Evolutionary conservation across 2,329 filamentous ascomycete genomes (phyloP), one percentile per base, ranked within the genome.

Genomic region (Stenocarpella maydis): DNA sequence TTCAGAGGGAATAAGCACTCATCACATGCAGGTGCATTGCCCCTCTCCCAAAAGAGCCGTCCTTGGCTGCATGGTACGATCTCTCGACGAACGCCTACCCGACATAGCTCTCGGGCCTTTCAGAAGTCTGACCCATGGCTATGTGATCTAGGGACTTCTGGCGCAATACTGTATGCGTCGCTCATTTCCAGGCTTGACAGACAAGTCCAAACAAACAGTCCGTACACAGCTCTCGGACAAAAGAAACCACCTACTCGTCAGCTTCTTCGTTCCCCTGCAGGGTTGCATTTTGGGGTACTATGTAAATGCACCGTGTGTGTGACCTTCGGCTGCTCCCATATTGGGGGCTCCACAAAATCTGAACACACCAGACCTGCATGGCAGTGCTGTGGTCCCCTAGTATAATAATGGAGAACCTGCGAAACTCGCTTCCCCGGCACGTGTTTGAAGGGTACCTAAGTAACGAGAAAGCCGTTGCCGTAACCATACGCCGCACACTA

Each of bases 371-470:
- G 41, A n/a, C n/a, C n/a, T 45, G 31, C 39, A 63, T 19, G 21
- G 41, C 41, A 41, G 28, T 63, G 26, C 58, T 49, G 58, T 17
- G n/a, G n/a, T n/a, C n/a, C n/a, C n/a, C n/a, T n/a, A n/a, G n/a
- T 41, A 41, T 61, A 34, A 19, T 26, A 67, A 60, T 68, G 69
- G 71, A 68, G 73, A 74, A 73, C 65, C 73, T 73, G 72, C 77
- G 80, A 82, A 81, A 81, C 80, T 80, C 80, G 78, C 78, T 81
- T 80, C 69, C 72, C 72, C 76, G 75, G 77, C 78, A 79, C 71
- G 71, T 76, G 78, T 79, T 80, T 79, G 74, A 77, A 71, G 71
- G 28, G 50, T 63, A 45, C 47, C 55, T 53, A 24, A 31, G 50
- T 66, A 47, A 54, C 52, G 26, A 6, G 14, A 37, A 49, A 31